These are phyloP conservation scores for Fusarium phyllophilum DNA, from an alignment of 2,329 filamentous ascomycete genomes.

Conservation along the genomic window DNA sequence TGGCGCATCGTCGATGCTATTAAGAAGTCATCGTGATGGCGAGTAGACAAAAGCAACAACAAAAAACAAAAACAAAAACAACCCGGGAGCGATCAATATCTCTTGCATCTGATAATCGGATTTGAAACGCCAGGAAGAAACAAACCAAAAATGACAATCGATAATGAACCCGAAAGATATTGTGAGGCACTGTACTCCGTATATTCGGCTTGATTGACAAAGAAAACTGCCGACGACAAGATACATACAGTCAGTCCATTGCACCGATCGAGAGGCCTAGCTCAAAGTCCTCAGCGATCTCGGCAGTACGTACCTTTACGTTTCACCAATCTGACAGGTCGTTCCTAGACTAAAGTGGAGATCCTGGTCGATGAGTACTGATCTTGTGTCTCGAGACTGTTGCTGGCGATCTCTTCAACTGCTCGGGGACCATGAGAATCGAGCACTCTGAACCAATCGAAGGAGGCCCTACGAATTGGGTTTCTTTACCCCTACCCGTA, in stretches of 20 bases:
- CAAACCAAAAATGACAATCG: background rate
- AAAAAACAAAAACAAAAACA: background rate
- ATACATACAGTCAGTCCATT: background rate
- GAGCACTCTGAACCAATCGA: constrained; percentile 18
- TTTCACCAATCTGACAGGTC: constrained; percentile 18
- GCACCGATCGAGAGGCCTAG: constrained; percentile 24
- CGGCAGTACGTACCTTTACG: background rate
- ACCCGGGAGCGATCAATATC: constrained; percentile 1
- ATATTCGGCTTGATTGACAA: background rate
- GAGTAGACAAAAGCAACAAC: background rate
- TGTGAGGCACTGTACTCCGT: background rate
- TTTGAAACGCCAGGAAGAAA: constrained; percentile 1
- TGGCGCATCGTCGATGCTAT: constrained; percentile 4
- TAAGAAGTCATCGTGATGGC: background rate
- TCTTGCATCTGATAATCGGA: background rate
- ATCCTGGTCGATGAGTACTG: constrained; percentile 27
- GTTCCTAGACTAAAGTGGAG: constrained; percentile 5
- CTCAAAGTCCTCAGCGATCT: constrained; percentile 19
- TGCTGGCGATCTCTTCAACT: constrained; percentile 38
- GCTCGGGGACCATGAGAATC: constrained; percentile 27
- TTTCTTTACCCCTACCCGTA: background rate
- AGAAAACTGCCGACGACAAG: constrained; percentile 1
- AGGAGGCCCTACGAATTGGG: background rate
- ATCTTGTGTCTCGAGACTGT: constrained; percentile 33
- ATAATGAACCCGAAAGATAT: background rate